phyloP scores from a whole-genome alignment of 768 basidiomycete genomes.

The Trametes cinnabarina region DNA sequence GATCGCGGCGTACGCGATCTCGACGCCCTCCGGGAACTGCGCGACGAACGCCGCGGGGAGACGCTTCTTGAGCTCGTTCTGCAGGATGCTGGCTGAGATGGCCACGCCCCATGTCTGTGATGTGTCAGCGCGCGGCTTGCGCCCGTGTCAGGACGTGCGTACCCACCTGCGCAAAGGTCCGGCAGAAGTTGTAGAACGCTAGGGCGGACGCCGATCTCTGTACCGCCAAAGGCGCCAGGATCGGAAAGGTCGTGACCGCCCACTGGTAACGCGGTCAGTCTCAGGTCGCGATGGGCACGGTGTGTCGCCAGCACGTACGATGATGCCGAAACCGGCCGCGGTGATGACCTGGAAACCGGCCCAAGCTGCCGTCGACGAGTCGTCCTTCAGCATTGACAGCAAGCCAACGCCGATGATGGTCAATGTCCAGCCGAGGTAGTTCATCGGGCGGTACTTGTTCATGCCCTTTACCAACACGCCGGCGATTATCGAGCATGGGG shows the following conservation, averaged over 20 bases:
- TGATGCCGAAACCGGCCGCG: too few relatives aligned
- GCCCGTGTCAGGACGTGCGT: too few relatives aligned
- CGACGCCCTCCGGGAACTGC: conserved; percentile 27
- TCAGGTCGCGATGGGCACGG: too few relatives aligned
- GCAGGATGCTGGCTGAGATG: conserved; percentile 37
- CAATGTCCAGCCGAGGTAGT: conserved; percentile 37
- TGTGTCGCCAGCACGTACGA: too few relatives aligned
- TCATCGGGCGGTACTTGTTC: conserved; percentile 30
- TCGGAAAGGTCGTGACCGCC: too few relatives aligned
- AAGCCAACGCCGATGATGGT: conserved; percentile 38
- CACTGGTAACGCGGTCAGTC: too few relatives aligned
- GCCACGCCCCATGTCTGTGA: conserved; percentile 35
- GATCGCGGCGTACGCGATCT: conserved; percentile 31
- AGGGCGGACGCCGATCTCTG: conserved; percentile 34
- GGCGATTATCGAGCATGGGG: conserved; percentile 28
- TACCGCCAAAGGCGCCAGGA: conserved; percentile 26
- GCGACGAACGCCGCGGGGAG: conserved; percentile 32
- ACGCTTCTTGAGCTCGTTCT: conserved; percentile 33
- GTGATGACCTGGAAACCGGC: too few relatives aligned
- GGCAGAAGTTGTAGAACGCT: conserved; percentile 29
- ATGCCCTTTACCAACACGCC: conserved; percentile 24
- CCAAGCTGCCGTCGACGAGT: neutral
- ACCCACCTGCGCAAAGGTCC: conserved; percentile 12
- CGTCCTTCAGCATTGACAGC: conserved; percentile 25
- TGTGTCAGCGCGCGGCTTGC: too few relatives aligned